phyloP scores from a whole-genome alignment of 2,329 filamentous ascomycete species.

The Pseudogymnoascus sp. region DNA sequence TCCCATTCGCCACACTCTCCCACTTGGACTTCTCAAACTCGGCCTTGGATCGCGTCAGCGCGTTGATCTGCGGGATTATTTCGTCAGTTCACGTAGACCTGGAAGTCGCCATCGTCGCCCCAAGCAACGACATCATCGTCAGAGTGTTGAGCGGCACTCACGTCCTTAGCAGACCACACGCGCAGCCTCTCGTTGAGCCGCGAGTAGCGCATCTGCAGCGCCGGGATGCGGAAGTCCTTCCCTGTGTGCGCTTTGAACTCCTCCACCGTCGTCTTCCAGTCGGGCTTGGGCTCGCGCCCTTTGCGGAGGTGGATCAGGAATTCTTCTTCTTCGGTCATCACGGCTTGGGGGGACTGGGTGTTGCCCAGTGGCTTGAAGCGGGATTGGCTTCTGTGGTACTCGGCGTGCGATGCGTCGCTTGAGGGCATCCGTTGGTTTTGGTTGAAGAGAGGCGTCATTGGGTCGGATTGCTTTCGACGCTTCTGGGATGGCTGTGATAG shows the following conservation, averaged over 20 bases:
- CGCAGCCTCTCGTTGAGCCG: neutral
- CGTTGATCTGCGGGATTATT: conserved; percentile 21
- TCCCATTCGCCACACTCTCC: conserved; percentile 25
- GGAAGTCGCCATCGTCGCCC: neutral
- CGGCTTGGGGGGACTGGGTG: neutral
- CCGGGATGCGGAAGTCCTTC: neutral
- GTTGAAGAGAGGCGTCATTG: neutral
- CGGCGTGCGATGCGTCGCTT: neutral
- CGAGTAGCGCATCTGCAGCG: neutral
- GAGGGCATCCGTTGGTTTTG: neutral
- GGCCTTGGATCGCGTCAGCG: conserved; percentile 25
- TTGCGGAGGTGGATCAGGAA: neutral
- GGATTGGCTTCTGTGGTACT: neutral
- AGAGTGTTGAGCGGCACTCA: neutral
- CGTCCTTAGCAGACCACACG: neutral
- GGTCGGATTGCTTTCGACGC: neutral
- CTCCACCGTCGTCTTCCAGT: neutral
- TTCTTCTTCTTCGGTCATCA: conserved; percentile 1
- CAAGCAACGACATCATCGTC: neutral
- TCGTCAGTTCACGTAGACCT: neutral
- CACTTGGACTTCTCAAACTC: conserved; percentile 26
- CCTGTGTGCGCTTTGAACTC: neutral
- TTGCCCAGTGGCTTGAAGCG: neutral
- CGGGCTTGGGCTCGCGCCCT: neutral
- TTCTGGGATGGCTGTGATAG: neutral